A percentile compares a stretch with the other conserved stretches of the same genome.
These are phyloP conservation scores for Paecilomyces fulvus DNA, from an alignment of 2,329 filamentous ascomycete genomes.

Conservation along the genomic window DNA sequence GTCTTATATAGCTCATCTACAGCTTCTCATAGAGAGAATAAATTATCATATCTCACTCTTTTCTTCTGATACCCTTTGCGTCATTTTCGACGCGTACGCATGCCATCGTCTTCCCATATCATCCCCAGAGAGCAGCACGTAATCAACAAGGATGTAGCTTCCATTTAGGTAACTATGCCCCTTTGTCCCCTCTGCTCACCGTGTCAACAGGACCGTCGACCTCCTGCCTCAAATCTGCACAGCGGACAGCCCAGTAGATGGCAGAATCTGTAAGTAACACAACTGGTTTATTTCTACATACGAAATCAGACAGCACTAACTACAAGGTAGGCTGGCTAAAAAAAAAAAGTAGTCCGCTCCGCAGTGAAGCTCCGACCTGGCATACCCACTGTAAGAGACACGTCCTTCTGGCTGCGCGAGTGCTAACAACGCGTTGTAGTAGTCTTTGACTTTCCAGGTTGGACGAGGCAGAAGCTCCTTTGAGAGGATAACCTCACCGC, in stretches of 20 bases:
- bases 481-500: not conserved
- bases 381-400: not conserved
- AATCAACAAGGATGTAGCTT: not conserved
- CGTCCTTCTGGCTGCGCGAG: not conserved
- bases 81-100: not conserved
- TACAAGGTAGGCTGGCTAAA: constrained; percentile 8
- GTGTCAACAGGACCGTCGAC: not conserved
- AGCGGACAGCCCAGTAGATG: constrained; percentile 12
- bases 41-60: not conserved
- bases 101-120: not conserved
- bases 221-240: constrained; percentile 5
- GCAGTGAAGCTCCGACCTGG: constrained; percentile 1
- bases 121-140: not conserved
- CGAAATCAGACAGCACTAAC: not conserved
- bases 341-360: constrained; percentile 5
- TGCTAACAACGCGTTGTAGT: not conserved
- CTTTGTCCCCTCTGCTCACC: not conserved
- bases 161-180: not conserved
- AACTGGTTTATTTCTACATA: not conserved
- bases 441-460: not conserved
- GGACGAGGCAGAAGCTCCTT: not conserved
- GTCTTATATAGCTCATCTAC: not conserved
- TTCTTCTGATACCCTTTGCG: not conserved
- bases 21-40: not conserved
- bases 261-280: constrained; percentile 13